These are phyloP conservation scores for Vitis riparia DNA, from an alignment of 164 flowering plant genomes.

Conservation along the genomic window DNA sequence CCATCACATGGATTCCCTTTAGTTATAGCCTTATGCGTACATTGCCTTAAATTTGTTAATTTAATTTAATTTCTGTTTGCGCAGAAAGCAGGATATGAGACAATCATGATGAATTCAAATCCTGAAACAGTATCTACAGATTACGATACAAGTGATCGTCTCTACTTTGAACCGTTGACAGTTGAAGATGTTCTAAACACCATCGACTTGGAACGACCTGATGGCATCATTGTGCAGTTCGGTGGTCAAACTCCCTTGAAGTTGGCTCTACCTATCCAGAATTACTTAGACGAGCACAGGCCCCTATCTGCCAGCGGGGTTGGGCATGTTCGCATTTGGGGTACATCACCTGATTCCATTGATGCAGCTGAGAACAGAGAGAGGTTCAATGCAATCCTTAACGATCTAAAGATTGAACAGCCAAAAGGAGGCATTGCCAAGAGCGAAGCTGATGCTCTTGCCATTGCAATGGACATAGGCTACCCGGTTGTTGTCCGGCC, in stretches of 20 bases:
- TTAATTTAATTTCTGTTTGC: conserved; percentile 5
- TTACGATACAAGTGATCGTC: conserved; percentile 96
- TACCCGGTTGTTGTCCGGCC: conserved; percentile 92
- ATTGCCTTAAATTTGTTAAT: neutral
- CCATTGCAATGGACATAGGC: conserved; percentile 72
- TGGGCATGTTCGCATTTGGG: conserved; percentile 79
- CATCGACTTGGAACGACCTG: conserved; percentile 85
- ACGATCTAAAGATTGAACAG: conserved; percentile 69
- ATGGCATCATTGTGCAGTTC: conserved; percentile 92
- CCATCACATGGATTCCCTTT: no score
- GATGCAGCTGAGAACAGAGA: conserved; percentile 93
- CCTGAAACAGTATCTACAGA: conserved; percentile 98
- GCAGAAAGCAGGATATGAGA: conserved; percentile 87
- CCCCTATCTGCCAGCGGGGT: conserved; percentile 57
- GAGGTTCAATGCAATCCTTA: conserved; percentile 73
- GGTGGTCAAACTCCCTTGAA: conserved; percentile 93
- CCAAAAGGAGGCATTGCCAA: conserved; percentile 91
- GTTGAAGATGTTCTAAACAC: conserved; percentile 83
- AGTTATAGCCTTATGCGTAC: no score
- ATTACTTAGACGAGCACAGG: conserved; percentile 59
- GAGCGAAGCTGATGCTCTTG: conserved; percentile 73
- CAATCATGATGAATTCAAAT: conserved; percentile 97
- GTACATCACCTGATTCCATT: conserved; percentile 87
- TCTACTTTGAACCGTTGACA: conserved; percentile 96
- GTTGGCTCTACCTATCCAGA: conserved; percentile 79